Evolutionary conservation across 2,329 filamentous ascomycete species (phyloP), one percentile per base, ranked within the genome.

Genomic region (Diaporthe aspalathi): DNA sequence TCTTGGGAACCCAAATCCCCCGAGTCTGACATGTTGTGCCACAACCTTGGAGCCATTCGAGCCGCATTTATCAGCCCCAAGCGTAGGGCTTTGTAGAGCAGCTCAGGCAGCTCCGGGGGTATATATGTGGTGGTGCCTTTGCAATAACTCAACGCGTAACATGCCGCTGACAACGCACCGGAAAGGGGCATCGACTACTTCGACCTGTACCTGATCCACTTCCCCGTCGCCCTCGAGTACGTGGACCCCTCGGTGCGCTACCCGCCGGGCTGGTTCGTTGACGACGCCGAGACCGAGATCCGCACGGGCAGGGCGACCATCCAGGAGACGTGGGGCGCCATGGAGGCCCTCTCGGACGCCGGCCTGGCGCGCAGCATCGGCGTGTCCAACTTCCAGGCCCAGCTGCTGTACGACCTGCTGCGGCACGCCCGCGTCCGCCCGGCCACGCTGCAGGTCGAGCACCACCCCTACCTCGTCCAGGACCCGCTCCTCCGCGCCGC

Each of bases 131-230:
- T 49, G 47, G 16, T 49, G 47, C 22, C 4, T 47, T 17, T 24
- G 12, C 3, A 7, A 24, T 8, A 65, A 12, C 43, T 5, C n/a
- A 5, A n/a, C 29, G 12, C n/a, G 4, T 50, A 11, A 35, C 43
- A 65, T 3, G n/a, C 29, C 9, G 45, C 60, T 65, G 11, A 65
- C 60, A 50, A 11, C 1, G 14, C 43, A 7, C 4, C 35, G 16
- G 14, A 20, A 24, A 65, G 50, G 70, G 91, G 92, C 74, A 81
- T 97, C 73, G 94, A 95, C 78, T 97, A 97, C 87, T 95, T 97
- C 81, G 94, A 97, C 81, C 89, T 97, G 75, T 97, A 91, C 89
- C 86, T 95, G 77, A 90, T 97, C 78, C 94, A 97, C 86, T 97
- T 96, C 88, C 94, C 94, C 75, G 90, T 96, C 74, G 89, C 94